A percentile compares a stretch with the other conserved stretches of the same genome.
Evolutionary conservation across 148 eudicot genomes (phyloP).

Genomic region (Silene latifolia): DNA sequence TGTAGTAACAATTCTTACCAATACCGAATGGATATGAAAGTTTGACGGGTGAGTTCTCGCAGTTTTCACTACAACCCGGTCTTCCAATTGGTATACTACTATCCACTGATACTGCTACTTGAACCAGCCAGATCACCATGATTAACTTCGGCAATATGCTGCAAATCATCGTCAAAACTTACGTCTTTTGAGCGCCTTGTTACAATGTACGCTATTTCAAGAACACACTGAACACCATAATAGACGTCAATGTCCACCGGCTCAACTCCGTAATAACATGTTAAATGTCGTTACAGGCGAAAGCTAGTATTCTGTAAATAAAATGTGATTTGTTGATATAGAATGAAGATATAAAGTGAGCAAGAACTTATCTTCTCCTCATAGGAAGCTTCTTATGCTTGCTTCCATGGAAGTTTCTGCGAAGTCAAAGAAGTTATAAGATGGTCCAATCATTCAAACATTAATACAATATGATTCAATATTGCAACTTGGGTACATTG

Average conservation of each 20-base stretch:
- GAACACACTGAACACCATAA: neutral
- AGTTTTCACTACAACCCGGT: slow-evolving; percentile 23
- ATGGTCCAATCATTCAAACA: neutral
- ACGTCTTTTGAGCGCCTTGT: neutral
- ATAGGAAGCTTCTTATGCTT: neutral
- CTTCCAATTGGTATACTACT: slow-evolving; percentile 4
- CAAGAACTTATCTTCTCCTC: neutral
- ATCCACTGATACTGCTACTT: neutral
- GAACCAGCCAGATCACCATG: slow-evolving; percentile 1
- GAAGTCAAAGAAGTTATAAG: neutral
- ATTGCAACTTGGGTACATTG: neutral
- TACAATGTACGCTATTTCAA: neutral
- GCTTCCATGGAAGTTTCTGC: neutral
- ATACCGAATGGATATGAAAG: slow-evolving; percentile 26
- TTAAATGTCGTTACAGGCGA: neutral
- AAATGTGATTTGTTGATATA: neutral
- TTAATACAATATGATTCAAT: neutral
- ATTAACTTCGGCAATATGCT: neutral
- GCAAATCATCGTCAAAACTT: neutral
- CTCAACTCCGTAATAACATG: neutral
- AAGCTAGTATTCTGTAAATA: neutral
- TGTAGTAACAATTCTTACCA: slow-evolving; percentile 19
- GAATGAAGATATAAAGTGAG: neutral
- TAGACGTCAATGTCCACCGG: neutral
- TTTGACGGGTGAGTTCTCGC: slow-evolving; percentile 13